Evolutionary conservation across 176 grass and related monocot genomes (phyloP).

Genomic region (Oryza australiensis): DNA sequence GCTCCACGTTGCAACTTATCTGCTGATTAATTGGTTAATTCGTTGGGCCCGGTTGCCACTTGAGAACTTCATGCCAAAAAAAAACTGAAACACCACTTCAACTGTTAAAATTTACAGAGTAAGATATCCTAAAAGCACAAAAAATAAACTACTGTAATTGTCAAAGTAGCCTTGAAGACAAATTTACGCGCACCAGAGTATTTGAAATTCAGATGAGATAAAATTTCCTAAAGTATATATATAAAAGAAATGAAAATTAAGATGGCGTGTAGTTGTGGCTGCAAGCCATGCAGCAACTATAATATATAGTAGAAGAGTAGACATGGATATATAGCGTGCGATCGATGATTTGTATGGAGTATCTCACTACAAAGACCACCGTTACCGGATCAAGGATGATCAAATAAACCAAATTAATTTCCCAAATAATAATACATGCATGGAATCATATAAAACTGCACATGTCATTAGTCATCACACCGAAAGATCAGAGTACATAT

Average conservation of each 20-base stretch:
- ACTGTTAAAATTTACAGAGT: no score
- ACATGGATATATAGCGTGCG: conserved; percentile 19
- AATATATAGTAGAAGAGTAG: neutral
- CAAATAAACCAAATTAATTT: neutral
- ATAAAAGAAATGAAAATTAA: neutral
- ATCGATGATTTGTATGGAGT: conserved; percentile 17
- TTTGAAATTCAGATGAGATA: neutral
- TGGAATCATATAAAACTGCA: conserved; percentile 15
- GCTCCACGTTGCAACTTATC: neutral
- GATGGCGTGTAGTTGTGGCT: conserved; percentile 17
- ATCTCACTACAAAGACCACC: conserved; percentile 24
- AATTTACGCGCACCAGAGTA: neutral
- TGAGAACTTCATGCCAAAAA: neutral
- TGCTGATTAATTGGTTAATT: neutral
- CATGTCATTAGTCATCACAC: conserved; percentile 42
- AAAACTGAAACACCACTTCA: neutral
- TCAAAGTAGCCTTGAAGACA: neutral
- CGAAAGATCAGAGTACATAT: conserved; percentile 26
- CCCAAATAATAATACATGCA: neutral
- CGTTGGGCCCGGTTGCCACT: neutral
- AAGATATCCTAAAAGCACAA: no score
- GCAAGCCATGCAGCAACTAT: neutral
- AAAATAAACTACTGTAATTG: neutral
- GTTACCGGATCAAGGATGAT: conserved; percentile 39
- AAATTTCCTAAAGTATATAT: neutral